Base-by-base conservation (phyloP, 352 stramenopile genomes). In the Globisporangium viniferum region DNA sequence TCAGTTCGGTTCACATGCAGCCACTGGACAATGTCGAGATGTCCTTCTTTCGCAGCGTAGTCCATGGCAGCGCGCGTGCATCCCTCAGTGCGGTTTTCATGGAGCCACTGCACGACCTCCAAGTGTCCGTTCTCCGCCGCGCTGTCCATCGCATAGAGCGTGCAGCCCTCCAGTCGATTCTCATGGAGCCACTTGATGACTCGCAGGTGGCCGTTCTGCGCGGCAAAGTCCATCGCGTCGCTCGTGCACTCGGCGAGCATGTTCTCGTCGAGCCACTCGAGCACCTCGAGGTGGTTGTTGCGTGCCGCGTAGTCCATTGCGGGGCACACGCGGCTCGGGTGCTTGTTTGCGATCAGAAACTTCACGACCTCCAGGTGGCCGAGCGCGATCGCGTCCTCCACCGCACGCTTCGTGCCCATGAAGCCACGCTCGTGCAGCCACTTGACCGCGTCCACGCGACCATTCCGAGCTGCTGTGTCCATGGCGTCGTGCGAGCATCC, bases 171-270 rank as follows among this genome's bases (percentile, higher is more conserved):
- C 5, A 24, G 66, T 5, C 82, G 77, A 55, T 91, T 68, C 35
- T 65, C 46, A 56, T 90, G 79, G 3, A 90, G 62, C 82, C 82
- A 92, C 70, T 88, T 59, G n/a, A 86, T 73, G 41, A 85, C 74
- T 0, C n/a, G n/a, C 6, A 82, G 59, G 62, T 86, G 74, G 2
- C 76, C 76, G 58, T 82, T 86, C 71, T 82, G 51, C 2, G 62
- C 62, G 3, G 62, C 62, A 39, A 55, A 56, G 29, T 68, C 62
- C 62, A 68, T 68, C 36, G 62, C 62, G 62, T 67, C 62, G 36
- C 36, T 61, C 35, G 62, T 67, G 53, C 62, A 59, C 51, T 60
- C 51, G 9, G 62, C 62, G 15, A 67, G 14, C 51, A 60, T 27
- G 62, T n/a, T 60, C 33, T 36, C 51, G 20, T 67, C 31, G 15